Conservation (phyloP, 257 asterid genomes). For the Solanum acaule region DNA sequence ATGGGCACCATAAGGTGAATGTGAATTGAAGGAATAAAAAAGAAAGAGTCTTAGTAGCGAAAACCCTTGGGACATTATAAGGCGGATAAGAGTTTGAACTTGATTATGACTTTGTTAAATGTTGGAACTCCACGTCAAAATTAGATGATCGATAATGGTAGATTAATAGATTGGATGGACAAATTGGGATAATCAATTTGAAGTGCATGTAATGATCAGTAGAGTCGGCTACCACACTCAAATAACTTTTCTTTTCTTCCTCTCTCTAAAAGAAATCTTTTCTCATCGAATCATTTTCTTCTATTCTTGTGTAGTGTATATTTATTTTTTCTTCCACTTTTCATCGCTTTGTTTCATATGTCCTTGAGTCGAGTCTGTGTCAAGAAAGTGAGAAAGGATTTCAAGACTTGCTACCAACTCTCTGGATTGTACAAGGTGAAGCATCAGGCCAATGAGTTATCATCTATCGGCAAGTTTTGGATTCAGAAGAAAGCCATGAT, state of each 20-base stretch:
- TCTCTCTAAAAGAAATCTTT: no score
- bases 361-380: neutral
- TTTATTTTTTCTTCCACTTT: no score
- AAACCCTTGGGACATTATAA: neutral
- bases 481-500: neutral
- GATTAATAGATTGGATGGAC: neutral
- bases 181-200: no score
- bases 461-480: no score
- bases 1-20: neutral
- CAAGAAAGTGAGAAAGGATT: neutral
- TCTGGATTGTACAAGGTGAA: no score
- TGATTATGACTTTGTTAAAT: no score
- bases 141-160: accelerated
- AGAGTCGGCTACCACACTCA: neutral
- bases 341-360: no score
- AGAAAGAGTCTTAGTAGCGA: neutral
- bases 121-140: neutral
- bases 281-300: neutral
- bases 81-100: no score
- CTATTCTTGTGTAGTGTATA: no score
- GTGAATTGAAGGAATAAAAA: no score
- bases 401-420: neutral
- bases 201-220: no score
- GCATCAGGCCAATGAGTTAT: neutral
- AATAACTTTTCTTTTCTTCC: neutral